Base-by-base conservation (phyloP, 2,329 filamentous ascomycete genomes). In the Periglandula ipomoeae region DNA sequence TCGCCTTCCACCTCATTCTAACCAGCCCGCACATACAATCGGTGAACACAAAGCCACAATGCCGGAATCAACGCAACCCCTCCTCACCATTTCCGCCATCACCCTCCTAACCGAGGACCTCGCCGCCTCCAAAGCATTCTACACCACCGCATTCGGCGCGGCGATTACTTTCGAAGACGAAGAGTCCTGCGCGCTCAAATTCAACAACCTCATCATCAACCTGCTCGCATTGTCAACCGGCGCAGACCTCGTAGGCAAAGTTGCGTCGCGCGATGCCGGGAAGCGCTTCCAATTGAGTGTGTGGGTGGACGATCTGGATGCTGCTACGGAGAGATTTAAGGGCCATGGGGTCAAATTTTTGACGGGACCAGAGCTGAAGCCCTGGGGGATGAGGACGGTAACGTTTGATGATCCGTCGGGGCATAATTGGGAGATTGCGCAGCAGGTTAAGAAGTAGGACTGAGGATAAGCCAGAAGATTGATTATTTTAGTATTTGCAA, bases 331-430 rank as follows among this genome's bases (percentile, higher is more conserved):
- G 27, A 44, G 20, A 43, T 41, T 55, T 22, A 7, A 22, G 17
- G n/a, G 7, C 9, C 30, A 39, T 20, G 52, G 50, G 30, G 52
- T 55, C 24, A 46, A 39, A 11, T 50, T 54, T 27, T 5, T 50
- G 30, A 47, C 34, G 3, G 47, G 45, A 15, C 47, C 52, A 15
- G 42, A 49, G 43, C 42, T 41, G 32, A 54, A 51, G 47, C 52
- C 49, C 2, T 54, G 50, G 49, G 50, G 50, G 2, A 40, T 50
- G 49, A 40, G 43, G 5, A 44, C 44, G 5, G 52, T 48, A n/a
- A 50, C 50, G 1, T 53, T 53, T 51, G 45, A 52, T 44, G 49
- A 54, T 35, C 52, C 52, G 26, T 42, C 49, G 2, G 52, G 52
- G 3, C 50, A 53, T 27, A 50, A 15, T 23, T 49, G 51, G 49